These are phyloP conservation scores for Fomitopsis palustris DNA, from an alignment of 1,284 basidiomycete species.

Conservation along the genomic window DNA sequence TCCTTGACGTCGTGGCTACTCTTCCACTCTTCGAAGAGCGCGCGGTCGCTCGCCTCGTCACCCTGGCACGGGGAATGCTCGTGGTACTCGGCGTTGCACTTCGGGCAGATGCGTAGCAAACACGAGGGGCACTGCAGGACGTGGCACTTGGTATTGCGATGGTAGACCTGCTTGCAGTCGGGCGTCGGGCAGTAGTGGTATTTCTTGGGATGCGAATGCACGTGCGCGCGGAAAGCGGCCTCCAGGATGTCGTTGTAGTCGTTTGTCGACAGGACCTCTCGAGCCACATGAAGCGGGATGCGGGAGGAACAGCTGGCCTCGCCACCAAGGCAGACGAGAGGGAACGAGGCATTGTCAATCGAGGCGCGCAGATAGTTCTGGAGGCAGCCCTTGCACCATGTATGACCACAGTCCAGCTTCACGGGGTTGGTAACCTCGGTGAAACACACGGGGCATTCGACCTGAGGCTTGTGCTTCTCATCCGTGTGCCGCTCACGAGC, in stretches of 20 bases:
- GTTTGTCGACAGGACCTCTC: slow-evolving; percentile 41
- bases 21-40: slow-evolving; percentile 57
- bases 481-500: slow-evolving; percentile 29
- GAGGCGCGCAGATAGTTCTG: slow-evolving; percentile 52
- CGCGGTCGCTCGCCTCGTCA: slow-evolving; percentile 45
- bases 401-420: slow-evolving; percentile 57
- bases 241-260: slow-evolving; percentile 53
- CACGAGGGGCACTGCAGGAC: slow-evolving; percentile 70
- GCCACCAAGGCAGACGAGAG: slow-evolving; percentile 61
- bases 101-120: slow-evolving; percentile 60
- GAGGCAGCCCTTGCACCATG: slow-evolving; percentile 62
- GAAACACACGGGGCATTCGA: slow-evolving; percentile 61
- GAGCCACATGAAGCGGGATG: slow-evolving; percentile 50
- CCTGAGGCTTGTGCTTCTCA: slow-evolving; percentile 13
- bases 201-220: slow-evolving; percentile 52
- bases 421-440: slow-evolving; percentile 47
- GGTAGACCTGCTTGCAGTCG: slow-evolving; percentile 70
- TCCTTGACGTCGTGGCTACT: slow-evolving; percentile 57
- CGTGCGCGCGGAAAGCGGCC: slow-evolving; percentile 53
- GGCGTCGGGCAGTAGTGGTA: slow-evolving; percentile 73
- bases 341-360: slow-evolving; percentile 57
- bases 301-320: slow-evolving; percentile 49
- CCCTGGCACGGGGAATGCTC: slow-evolving; percentile 61
- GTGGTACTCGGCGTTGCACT: slow-evolving; percentile 64
- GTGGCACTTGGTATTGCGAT: slow-evolving; percentile 43